Conservation (phyloP, 2,329 filamentous ascomycete species). For the Botrytis fabae region DNA sequence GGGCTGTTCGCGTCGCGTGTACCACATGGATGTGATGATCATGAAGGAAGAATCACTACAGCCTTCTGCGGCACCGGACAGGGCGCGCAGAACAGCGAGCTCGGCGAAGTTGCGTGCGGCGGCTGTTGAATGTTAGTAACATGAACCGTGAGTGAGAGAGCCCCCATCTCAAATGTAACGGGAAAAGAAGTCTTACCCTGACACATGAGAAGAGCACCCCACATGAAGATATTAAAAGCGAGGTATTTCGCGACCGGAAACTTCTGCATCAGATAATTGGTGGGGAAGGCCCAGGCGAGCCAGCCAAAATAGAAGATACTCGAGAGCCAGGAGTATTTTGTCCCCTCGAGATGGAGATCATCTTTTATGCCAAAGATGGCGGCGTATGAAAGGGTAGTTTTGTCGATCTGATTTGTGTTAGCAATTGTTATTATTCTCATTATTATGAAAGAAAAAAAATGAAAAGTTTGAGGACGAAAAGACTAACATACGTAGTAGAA, state of each 20-base stretch:
- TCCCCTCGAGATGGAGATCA: slow-evolving; percentile 53
- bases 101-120: slow-evolving; percentile 18
- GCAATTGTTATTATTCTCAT: not conserved
- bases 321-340: slow-evolving; percentile 44
- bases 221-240: slow-evolving; percentile 19
- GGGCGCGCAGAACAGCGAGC: not conserved
- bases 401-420: slow-evolving; percentile 28
- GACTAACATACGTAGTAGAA: not conserved
- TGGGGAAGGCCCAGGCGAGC: slow-evolving; percentile 54
- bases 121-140: slow-evolving; percentile 41
- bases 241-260: slow-evolving; percentile 55
- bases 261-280: slow-evolving; percentile 53
- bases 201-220: slow-evolving; percentile 14
- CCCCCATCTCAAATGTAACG: slow-evolving; percentile 26
- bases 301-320: slow-evolving; percentile 58
- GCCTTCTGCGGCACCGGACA: slow-evolving; percentile 39
- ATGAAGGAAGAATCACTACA: slow-evolving; percentile 49
- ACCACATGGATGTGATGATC: slow-evolving; percentile 51
- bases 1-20: slow-evolving; percentile 62
- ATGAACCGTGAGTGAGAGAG: slow-evolving; percentile 33
- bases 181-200: slow-evolving; percentile 23
- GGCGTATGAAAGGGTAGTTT: slow-evolving; percentile 55
- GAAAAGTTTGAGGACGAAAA: fast-evolving
- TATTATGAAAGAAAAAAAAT: no score
- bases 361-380: slow-evolving; percentile 58